Conservation (phyloP, 2,329 filamentous ascomycete species). For the Scedosporium aurantiacum region DNA sequence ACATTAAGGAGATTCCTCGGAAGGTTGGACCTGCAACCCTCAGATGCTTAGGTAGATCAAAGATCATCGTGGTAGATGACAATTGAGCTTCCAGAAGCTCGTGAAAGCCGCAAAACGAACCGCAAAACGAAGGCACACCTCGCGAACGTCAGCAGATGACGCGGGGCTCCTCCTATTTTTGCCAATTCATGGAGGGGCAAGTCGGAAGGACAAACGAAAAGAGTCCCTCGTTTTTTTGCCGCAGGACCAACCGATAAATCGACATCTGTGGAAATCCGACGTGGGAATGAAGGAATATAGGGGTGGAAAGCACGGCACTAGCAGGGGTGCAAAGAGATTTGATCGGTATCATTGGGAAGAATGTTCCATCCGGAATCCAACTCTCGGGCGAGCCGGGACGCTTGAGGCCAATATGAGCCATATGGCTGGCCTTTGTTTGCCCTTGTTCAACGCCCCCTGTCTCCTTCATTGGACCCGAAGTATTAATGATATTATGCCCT, state of each 20-base stretch:
- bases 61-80: too few species aligned
- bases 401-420: not conserved
- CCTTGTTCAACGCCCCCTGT: not conserved
- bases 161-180: not conserved
- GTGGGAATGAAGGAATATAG: not conserved
- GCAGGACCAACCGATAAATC: not conserved
- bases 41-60: too few species aligned
- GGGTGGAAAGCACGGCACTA: not conserved
- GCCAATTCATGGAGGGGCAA: not conserved
- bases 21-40: too few species aligned
- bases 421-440: not conserved
- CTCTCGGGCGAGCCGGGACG: not conserved
- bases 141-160: too few species aligned
- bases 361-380: not conserved
- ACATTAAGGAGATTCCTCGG: not conserved
- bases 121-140: too few species aligned
- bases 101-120: not conserved
- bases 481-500: not conserved
- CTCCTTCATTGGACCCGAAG: not conserved
- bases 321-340: not conserved
- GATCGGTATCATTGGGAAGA: not conserved
- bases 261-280: not conserved
- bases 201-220: too few species aligned
- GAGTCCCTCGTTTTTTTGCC: not conserved
- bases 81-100: not conserved